A percentile compares a stretch with the other conserved stretches of the same genome.
Conservation (phyloP, 495 filamentous ascomycete genomes). For the Aspergillus panamensis region DNA sequence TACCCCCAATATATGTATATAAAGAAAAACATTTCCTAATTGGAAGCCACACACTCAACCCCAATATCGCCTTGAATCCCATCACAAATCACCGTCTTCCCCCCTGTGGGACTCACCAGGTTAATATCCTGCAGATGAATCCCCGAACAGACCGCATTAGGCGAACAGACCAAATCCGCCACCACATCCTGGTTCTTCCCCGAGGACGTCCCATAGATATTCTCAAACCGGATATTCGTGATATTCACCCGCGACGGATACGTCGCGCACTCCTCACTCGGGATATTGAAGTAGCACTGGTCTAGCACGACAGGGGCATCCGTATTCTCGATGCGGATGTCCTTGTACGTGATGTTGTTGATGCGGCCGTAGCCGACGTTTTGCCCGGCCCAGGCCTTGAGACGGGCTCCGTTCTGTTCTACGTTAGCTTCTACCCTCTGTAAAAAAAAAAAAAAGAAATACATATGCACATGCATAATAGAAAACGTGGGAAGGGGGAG, state of each 20-base stretch:
- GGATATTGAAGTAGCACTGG: conserved; percentile 57
- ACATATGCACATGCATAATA: background rate
- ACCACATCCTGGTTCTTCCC: conserved; percentile 48
- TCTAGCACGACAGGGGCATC: conserved; percentile 53
- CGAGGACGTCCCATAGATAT: conserved; percentile 51
- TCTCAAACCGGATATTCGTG: conserved; percentile 53
- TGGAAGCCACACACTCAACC: conserved; percentile 34
- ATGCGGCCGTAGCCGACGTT: conserved; percentile 55
- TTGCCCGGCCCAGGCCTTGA: conserved; percentile 54
- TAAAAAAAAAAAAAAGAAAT: background rate
- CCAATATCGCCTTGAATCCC: conserved; percentile 51
- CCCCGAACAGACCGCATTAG: conserved; percentile 51
- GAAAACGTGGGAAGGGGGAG: background rate
- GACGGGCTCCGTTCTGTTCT: conserved; percentile 50
- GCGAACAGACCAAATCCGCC: conserved; percentile 50
- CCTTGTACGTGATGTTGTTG: conserved; percentile 56
- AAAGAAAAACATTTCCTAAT: background rate
- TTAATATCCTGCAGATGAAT: conserved; percentile 51
- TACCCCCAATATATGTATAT: background rate
- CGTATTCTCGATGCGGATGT: conserved; percentile 54
- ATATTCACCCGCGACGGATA: conserved; percentile 54
- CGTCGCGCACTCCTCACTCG: conserved; percentile 42
- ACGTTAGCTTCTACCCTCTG: background rate
- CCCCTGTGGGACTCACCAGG: conserved; percentile 46
- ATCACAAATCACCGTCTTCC: conserved; percentile 47